Conservation (phyloP, 2,329 filamentous ascomycete species). For the Colletotrichum musae region DNA sequence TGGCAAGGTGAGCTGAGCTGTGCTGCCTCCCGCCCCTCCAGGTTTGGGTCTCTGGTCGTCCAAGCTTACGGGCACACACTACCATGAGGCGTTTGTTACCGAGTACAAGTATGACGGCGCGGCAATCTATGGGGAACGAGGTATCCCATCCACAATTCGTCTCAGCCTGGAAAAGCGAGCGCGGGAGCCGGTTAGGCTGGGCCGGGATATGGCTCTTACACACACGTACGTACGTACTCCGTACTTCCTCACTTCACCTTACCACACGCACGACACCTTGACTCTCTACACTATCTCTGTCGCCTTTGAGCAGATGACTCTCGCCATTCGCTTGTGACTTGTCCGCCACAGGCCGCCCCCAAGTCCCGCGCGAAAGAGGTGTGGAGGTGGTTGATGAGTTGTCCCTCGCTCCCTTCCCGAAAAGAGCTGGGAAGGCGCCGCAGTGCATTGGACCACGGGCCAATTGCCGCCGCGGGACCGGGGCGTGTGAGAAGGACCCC, state of each 20-base stretch:
- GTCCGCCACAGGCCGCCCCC: background rate
- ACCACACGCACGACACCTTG: background rate
- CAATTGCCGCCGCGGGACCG: conserved; percentile 39
- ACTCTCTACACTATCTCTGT: background rate
- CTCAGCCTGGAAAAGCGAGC: conserved; percentile 27
- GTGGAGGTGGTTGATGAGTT: conserved; percentile 40
- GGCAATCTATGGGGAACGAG: background rate
- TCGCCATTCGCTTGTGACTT: background rate
- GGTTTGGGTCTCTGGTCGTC: conserved; percentile 12
- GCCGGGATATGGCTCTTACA: conserved; percentile 24
- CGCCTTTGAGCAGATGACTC: background rate
- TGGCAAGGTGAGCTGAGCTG: conserved; percentile 2
- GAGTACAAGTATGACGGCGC: conserved; percentile 11
- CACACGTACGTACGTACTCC: no score
- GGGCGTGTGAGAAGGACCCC: conserved; percentile 33
- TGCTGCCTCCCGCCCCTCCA: conserved; percentile 2
- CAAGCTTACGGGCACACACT: conserved; percentile 6
- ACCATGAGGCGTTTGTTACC: conserved; percentile 22
- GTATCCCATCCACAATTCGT: conserved; percentile 28
- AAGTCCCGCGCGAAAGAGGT: conserved; percentile 27
- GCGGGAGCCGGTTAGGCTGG: conserved; percentile 38
- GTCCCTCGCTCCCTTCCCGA: conserved; percentile 40
- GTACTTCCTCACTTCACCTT: background rate
- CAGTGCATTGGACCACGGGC: conserved; percentile 19
- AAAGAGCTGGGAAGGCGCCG: conserved; percentile 31